Conservation (phyloP, 2,329 filamentous ascomycete genomes). For the Paecilomyces formosus region DNA sequence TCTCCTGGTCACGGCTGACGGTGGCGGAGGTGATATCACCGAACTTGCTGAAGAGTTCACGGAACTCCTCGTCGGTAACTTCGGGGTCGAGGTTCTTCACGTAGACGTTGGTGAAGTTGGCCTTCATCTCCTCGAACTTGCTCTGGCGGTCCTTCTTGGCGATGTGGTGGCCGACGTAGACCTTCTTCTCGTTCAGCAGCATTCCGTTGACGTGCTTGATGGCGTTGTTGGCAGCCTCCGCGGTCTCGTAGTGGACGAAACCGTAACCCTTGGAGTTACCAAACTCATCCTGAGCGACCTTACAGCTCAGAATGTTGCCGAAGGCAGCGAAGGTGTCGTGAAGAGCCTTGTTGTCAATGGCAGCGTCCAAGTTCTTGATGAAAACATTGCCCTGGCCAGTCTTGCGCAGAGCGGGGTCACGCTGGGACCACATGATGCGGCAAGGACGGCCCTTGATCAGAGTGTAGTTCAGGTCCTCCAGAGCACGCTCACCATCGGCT, state of each 20-base stretch:
- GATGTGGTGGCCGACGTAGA: slow-evolving; percentile 98
- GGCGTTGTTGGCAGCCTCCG: slow-evolving; percentile 89
- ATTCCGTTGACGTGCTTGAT: slow-evolving; percentile 99
- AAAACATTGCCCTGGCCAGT: slow-evolving; percentile 99
- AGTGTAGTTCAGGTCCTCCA: slow-evolving; percentile 99
- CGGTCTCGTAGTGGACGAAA: slow-evolving; percentile 99
- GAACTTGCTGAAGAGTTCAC: slow-evolving; percentile 80
- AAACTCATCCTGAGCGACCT: slow-evolving; percentile 95
- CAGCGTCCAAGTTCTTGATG: slow-evolving; percentile 99
- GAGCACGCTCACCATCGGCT: slow-evolving; percentile 89
- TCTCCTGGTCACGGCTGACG: slow-evolving; percentile 75
- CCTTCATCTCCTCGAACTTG: slow-evolving; percentile 99
- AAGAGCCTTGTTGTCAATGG: slow-evolving; percentile 99
- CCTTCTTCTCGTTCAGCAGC: slow-evolving; percentile 99
- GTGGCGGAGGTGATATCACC: slow-evolving; percentile 95
- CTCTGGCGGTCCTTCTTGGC: slow-evolving; percentile 99
- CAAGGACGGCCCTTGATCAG: slow-evolving; percentile 97
- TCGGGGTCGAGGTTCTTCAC: slow-evolving; percentile 94
- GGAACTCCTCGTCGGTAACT: slow-evolving; percentile 89
- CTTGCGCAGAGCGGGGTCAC: slow-evolving; percentile 97
- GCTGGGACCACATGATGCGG: slow-evolving; percentile 99
- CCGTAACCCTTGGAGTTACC: slow-evolving; percentile 98
- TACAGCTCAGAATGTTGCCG: slow-evolving; percentile 98
- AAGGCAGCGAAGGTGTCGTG: slow-evolving; percentile 99
- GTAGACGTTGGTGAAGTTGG: slow-evolving; percentile 99